Percentiles rank a stretch among this genome's conserved stretches.
Evolutionary conservation across 306 rosid species (phyloP).

Genomic region (Phaseolus lunatus): DNA sequence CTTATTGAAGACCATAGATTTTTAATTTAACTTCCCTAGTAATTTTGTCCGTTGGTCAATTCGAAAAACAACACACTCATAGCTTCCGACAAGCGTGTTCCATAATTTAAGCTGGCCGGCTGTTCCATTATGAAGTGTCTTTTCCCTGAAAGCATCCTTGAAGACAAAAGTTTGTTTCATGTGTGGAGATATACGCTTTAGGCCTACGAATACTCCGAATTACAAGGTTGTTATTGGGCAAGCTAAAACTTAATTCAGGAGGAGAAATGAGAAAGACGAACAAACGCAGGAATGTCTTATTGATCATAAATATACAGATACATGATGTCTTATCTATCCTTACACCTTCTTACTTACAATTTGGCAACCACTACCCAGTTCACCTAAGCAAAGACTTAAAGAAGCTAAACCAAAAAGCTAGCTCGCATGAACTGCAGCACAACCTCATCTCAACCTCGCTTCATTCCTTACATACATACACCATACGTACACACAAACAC

Average conservation of each 20-base stretch:
- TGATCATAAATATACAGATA: conserved; percentile 36
- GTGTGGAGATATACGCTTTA: no score
- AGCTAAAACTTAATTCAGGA: conserved; percentile 19
- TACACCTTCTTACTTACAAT: conserved; percentile 33
- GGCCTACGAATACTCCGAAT: no score
- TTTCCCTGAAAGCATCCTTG: neutral
- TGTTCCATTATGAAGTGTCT: conserved; percentile 22
- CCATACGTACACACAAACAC: conserved; percentile 35
- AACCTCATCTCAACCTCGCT: neutral
- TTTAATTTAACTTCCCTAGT: neutral
- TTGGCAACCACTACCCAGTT: conserved; percentile 32
- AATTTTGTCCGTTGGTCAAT: neutral
- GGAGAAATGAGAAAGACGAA: neutral
- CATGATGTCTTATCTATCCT: conserved; percentile 45
- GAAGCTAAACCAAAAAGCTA: conserved; percentile 19
- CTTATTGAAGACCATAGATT: neutral
- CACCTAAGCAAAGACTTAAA: conserved; percentile 13
- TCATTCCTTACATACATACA: conserved; percentile 2
- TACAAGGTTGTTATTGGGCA: neutral
- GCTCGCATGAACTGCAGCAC: conserved; percentile 27
- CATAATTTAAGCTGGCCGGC: conserved; percentile 2
- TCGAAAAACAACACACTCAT: neutral
- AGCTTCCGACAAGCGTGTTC: conserved; percentile 9
- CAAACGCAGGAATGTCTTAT: conserved; percentile 23
- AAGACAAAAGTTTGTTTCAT: neutral